Evolutionary conservation across 768 basidiomycete species (phyloP).

Genomic region (Lactarius sanguifluus): DNA sequence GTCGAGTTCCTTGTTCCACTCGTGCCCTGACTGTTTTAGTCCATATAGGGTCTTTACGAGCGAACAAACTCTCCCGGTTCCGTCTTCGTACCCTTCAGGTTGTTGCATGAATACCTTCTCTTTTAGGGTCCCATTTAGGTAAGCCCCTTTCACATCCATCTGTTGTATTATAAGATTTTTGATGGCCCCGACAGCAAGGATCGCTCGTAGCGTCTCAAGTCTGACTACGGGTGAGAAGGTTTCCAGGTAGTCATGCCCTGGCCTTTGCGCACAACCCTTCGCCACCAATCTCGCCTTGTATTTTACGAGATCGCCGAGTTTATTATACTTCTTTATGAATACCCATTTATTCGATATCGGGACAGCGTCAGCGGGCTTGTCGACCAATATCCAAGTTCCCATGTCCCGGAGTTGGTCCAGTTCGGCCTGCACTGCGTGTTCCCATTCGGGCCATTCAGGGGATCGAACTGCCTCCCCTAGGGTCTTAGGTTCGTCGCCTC

Average conservation of each 20-base stretch:
- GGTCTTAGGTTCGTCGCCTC: too few species aligned
- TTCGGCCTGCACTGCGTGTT: not conserved
- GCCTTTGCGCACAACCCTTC: not conserved
- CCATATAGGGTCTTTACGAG: not conserved
- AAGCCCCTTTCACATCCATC: not conserved
- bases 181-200: not conserved
- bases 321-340: not conserved
- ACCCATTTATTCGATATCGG: not conserved
- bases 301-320: not conserved
- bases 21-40: not conserved
- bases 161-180: not conserved
- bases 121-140: not conserved
- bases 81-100: not conserved
- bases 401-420: not conserved
- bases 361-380: fast-evolving
- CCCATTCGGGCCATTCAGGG: not conserved
- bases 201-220: not conserved
- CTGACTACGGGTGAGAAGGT: not conserved
- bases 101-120: not conserved
- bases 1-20: not conserved
- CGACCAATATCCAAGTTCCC: not conserved
- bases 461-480: too few species aligned
- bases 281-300: not conserved
- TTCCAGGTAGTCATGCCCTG: not conserved
- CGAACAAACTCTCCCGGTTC: not conserved